phyloP scores from a whole-genome alignment of 2,329 filamentous ascomycete species.

The Thelonectria rubi region DNA sequence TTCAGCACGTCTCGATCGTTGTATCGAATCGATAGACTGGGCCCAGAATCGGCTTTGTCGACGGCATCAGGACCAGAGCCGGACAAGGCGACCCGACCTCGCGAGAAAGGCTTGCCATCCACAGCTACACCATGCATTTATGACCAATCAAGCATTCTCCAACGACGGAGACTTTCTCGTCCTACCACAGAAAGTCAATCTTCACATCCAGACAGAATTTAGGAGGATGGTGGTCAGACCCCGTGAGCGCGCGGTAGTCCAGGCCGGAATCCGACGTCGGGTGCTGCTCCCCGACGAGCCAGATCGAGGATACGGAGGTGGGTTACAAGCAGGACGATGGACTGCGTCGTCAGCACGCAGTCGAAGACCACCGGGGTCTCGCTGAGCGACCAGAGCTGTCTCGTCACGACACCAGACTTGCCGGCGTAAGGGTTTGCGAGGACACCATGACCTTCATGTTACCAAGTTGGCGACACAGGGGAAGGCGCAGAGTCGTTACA shows the following conservation, averaged over 20 bases:
- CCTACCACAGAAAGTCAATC: constrained; percentile 68
- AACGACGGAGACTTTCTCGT: constrained; percentile 78
- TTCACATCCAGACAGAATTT: constrained; percentile 75
- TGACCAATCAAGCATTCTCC: constrained; percentile 56
- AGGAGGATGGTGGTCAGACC: constrained; percentile 70
- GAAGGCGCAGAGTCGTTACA: constrained; percentile 17
- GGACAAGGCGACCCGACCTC: constrained; percentile 58
- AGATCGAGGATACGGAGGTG: constrained; percentile 73
- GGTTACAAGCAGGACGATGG: too few relatives aligned
- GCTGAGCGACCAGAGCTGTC: constrained; percentile 70
- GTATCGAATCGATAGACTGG: constrained; percentile 39
- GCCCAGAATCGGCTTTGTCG: constrained; percentile 50
- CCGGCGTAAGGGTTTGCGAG: constrained; percentile 16
- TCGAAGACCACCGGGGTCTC: constrained; percentile 62
- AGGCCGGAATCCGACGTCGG: constrained; percentile 69
- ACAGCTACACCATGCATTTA: constrained; percentile 39
- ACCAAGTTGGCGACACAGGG: constrained; percentile 19
- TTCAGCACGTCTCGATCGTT: constrained; percentile 47
- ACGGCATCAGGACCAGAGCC: constrained; percentile 56
- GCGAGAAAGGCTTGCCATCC: constrained; percentile 37
- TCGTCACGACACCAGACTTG: constrained; percentile 51
- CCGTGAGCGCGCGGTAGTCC: constrained; percentile 72
- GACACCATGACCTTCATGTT: constrained; percentile 20
- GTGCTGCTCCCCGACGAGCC: constrained; percentile 68
- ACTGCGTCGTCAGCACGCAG: constrained; percentile 69